Conservation (phyloP, 78 protist species). For the Isochrysis galbana region DNA sequence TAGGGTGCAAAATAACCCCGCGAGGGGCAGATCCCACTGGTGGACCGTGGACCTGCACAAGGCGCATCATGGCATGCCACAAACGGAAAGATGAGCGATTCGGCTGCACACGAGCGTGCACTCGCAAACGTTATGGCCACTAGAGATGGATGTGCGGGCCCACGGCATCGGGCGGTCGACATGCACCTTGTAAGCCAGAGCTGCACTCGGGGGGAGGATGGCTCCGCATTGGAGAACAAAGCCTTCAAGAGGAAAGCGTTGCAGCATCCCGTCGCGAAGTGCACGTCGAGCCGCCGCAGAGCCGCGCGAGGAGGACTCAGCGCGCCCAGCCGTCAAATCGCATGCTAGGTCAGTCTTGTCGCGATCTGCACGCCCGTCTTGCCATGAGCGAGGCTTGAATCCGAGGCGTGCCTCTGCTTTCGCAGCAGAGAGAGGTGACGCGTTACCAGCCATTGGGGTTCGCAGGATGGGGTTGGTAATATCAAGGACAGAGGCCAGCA, state of each 20-base stretch:
- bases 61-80: too few species aligned
- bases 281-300: not conserved
- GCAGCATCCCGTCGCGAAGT: not conserved
- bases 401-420: slow-evolving; percentile 3
- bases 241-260: not conserved
- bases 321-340: not conserved
- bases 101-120: too few species aligned
- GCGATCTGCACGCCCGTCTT: not conserved
- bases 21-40: not conserved
- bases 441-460: not conserved
- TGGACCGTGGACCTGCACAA: too few species aligned
- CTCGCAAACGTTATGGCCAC: too few species aligned
- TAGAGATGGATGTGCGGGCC: too few species aligned
- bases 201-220: not conserved
- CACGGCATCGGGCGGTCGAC: too few species aligned
- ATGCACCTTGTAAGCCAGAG: not conserved
- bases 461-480: not conserved
- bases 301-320: not conserved
- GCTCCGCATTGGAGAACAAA: not conserved
- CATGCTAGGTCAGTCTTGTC: not conserved
- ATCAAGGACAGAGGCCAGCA: not conserved
- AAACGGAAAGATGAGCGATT: too few species aligned
- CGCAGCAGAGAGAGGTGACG: not conserved
- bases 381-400: not conserved
- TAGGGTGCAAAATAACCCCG: slow-evolving; percentile 25